Conservation (phyloP, 2,329 filamentous ascomycete species). For the Zymoseptoria crescenta region DNA sequence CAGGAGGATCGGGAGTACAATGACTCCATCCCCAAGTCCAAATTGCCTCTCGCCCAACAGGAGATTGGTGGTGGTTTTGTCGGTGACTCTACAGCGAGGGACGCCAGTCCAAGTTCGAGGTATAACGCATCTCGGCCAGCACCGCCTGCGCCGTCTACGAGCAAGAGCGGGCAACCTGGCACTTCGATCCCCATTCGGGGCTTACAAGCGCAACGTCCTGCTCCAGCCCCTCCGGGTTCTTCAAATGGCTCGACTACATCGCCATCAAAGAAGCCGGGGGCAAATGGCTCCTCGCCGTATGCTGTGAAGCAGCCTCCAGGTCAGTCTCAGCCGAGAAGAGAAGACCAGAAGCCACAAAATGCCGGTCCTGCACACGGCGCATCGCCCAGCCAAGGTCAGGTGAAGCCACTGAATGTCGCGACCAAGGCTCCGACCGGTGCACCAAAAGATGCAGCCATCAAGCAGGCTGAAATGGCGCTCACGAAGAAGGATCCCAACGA, state of each 20-base stretch:
- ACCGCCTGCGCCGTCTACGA: constrained; percentile 41
- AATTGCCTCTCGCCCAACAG: constrained; percentile 75
- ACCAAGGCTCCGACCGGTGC: constrained; percentile 41
- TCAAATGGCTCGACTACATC: constrained; percentile 22
- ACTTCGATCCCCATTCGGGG: constrained; percentile 36
- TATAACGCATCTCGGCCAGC: constrained; percentile 83
- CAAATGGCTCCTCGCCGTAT: constrained; percentile 24
- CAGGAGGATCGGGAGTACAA: constrained; percentile 71
- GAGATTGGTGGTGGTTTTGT: constrained; percentile 69
- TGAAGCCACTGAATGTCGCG: constrained; percentile 48
- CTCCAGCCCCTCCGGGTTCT: constrained; percentile 26
- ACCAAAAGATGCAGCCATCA: constrained; percentile 60
- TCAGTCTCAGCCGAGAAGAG: constrained; percentile 14
- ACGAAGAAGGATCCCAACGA: constrained; percentile 69
- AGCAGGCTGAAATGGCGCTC: constrained; percentile 82
- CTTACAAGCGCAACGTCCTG: constrained; percentile 58
- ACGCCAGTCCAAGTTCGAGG: constrained; percentile 45
- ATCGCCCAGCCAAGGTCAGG: constrained; percentile 16
- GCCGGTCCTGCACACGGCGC: constrained; percentile 24
- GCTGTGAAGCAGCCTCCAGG: constrained; percentile 22
- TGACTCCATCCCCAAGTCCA: constrained; percentile 74
- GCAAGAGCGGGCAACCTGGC: constrained; percentile 22
- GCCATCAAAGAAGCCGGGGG: constrained; percentile 18
- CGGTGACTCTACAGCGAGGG: constrained; percentile 35
- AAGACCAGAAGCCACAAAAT: constrained; percentile 21